Percentiles rank a stretch among this genome's conserved stretches.
phyloP scores from a whole-genome alignment of 1,139 yeast genomes.

The Suhomyces panamericanus region DNA sequence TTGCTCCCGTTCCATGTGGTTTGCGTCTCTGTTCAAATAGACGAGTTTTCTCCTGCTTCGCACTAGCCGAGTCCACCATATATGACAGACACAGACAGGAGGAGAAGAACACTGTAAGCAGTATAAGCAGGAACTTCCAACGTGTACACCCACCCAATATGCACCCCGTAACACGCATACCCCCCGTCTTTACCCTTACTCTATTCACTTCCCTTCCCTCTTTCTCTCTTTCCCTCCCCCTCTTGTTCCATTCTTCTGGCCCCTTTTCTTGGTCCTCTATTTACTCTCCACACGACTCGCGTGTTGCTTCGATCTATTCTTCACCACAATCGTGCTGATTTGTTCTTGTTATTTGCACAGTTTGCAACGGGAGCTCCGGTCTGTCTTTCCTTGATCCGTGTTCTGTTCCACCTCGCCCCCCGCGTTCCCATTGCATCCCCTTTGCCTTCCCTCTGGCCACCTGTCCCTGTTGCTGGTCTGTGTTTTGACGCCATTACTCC shows the following conservation, averaged over 20 bases:
- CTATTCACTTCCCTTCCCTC: background rate
- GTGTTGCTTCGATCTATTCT: slow-evolving; percentile 12
- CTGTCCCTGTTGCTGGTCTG: background rate
- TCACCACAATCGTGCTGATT: background rate
- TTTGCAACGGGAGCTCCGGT: background rate
- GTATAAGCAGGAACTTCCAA: too few species aligned
- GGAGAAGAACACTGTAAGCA: too few species aligned
- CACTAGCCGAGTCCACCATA: slow-evolving; percentile 1
- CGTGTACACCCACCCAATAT: background rate
- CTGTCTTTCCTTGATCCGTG: background rate
- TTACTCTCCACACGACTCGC: slow-evolving; percentile 8
- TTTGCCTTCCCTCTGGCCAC: background rate
- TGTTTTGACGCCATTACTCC: too few species aligned
- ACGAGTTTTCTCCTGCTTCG: background rate
- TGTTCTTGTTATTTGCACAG: slow-evolving; percentile 1
- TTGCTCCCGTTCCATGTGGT: slow-evolving; percentile 1
- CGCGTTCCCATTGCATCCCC: background rate
- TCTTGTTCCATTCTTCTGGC: background rate
- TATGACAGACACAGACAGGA: background rate
- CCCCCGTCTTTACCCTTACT: background rate
- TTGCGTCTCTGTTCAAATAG: background rate
- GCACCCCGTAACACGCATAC: too few species aligned
- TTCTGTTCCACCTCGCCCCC: background rate
- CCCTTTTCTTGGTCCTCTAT: background rate
- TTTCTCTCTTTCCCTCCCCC: background rate